Evolutionary conservation across 352 stramenopile genomes (phyloP), one percentile per base, ranked within the genome.

Genomic region (Pythium folliculosum): DNA sequence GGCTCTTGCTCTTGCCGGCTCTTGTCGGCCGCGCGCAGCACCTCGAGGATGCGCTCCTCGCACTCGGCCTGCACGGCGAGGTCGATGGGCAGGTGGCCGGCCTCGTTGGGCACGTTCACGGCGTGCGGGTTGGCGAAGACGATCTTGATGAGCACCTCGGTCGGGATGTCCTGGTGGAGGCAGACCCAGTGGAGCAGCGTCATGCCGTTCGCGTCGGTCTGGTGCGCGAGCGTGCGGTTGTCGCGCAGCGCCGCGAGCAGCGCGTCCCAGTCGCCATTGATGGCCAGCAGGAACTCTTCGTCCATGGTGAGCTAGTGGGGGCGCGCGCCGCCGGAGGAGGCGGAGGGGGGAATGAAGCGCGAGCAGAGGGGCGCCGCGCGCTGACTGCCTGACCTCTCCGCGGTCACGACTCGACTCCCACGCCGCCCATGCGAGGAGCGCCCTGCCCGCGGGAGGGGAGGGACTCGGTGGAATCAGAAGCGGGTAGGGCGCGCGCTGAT

Each of bases 241-340:
- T 82, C 77, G 50, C 81, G 83, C 78, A 93, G 81, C 60, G 77
- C 74, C 19, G 73, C 73, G 35, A 91, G 76, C 62, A 93, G 76
- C 44, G 72, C 74, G 70, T 91, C 82, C 85, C 85, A 93, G 69
- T 93, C 83, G 61, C 85, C 85, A 63, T 93, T 91, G 64, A 93
- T 87, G 14, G 85, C 85, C 45, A 91, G 80, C 44, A 91, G 60
- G 63, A 93, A 91, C 61, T 90, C 81, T 4, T 76, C 72, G 72
- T 93, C 82, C 84, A 92, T 92, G 37, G 51, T 47, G 44, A 8
- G 7, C 22, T 51, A n/a, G 21, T 22, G 13, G 27, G 27, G 27
- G 27, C 27, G 27, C 3, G 27, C 27, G 27, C 27, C 27, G 14
- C 9, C 40, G 40, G 8, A 47, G 40, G 14, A 21, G n/a, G 43